Base-by-base conservation (phyloP, 495 filamentous ascomycete species). In the Penicilliopsis zonata region DNA sequence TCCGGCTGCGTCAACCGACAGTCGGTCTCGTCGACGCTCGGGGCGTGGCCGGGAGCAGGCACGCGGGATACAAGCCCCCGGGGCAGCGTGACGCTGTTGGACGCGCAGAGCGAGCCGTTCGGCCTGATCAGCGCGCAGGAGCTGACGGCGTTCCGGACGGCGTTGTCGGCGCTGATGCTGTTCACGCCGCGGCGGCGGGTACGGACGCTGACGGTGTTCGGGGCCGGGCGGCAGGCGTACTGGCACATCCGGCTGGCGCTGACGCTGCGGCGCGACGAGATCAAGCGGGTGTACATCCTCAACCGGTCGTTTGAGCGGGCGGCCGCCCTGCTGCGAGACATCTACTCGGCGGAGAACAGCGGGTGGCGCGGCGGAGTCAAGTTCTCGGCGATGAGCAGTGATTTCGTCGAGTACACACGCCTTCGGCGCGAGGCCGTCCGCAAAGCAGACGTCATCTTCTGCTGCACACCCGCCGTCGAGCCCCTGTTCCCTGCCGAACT, bases 101-200 rank as follows among this genome's bases (percentile, higher is more conserved):
- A 71, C 49, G 58, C 61, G 13, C 39, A 65, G 7, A 86, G 88
- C 41, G 53, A 67, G 12, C 82, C 86, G 1, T 65, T 80, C 18
- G 90, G 78, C 7, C 61, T 96, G 37, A 63, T 98, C 26, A 82
- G 86, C 46, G 90, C 88, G 13, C 71, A 78, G 48, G 82, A 86
- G 35, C 50, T 96, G 9, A 96, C 90, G 2, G 85, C 85, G 6
- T 98, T 94, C 60, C 83, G 90, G 37, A 96, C 90, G 2, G 88
- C 90, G 1, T 69, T 96, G 19, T 78, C 80, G 0, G 76, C 82
- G 2, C 70, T 78, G 13, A 73, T 83, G 48, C 65, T 93, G 0
- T 70, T 95, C 29, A 69, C 65, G 31, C 76, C 73, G 42, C 81
- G 90, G 31, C 56, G 65, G 25, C 58, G 66, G 28, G 74, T 88